Conservation (phyloP, 2,329 filamentous ascomycete genomes). For the Nannizzia gypsea region DNA sequence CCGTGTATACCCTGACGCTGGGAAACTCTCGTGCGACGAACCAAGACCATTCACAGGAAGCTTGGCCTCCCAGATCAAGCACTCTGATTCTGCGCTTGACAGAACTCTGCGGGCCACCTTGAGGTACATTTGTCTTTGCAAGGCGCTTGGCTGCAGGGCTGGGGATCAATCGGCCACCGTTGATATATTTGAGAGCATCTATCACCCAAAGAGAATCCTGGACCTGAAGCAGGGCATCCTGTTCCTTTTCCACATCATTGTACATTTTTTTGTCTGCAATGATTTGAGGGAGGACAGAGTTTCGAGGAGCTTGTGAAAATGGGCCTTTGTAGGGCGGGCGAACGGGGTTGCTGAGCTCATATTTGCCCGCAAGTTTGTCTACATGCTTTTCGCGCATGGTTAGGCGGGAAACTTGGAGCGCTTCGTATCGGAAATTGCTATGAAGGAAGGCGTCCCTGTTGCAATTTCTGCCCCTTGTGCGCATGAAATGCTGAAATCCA, state of each 20-base stretch:
- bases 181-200: slow-evolving; percentile 49
- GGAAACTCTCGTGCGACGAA: slow-evolving; percentile 77
- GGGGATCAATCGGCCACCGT: slow-evolving; percentile 49
- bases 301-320: slow-evolving; percentile 59
- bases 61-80: slow-evolving; percentile 75
- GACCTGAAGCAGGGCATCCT: slow-evolving; percentile 64
- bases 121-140: slow-evolving; percentile 19
- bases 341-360: slow-evolving; percentile 61
- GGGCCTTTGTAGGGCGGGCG: slow-evolving; percentile 59
- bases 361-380: slow-evolving; percentile 74
- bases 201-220: slow-evolving; percentile 50
- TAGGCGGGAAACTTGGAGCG: slow-evolving; percentile 69
- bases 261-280: slow-evolving; percentile 37
- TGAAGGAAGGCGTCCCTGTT: slow-evolving; percentile 70
- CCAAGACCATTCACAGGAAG: slow-evolving; percentile 92
- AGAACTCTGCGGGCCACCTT: slow-evolving; percentile 17
- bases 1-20: slow-evolving; percentile 76
- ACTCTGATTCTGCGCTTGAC: slow-evolving; percentile 48
- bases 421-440: slow-evolving; percentile 73
- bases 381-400: slow-evolving; percentile 61
- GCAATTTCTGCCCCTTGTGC: slow-evolving; percentile 34
- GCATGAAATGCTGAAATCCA: slow-evolving; percentile 63
- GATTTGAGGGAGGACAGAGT: slow-evolving; percentile 52
- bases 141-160: slow-evolving; percentile 38
- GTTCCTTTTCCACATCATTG: slow-evolving; percentile 55